Base-by-base conservation (phyloP, 2,329 filamentous ascomycete species). In the Exserohilum turcica region DNA sequence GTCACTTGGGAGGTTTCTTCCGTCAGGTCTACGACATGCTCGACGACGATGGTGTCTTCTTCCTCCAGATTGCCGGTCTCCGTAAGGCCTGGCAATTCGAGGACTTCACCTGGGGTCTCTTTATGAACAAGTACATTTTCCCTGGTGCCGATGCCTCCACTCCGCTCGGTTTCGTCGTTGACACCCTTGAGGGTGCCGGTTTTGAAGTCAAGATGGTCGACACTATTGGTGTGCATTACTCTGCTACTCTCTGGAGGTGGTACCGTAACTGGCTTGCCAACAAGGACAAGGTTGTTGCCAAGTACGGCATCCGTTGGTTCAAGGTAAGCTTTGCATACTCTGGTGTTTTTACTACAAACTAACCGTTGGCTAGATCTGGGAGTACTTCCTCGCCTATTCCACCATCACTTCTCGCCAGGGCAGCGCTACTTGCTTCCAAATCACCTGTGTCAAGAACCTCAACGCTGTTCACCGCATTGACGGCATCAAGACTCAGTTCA, bases 111-210 rank as follows among this genome's bases (percentile, higher is more conserved):
- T 97, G 94, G 94, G 94, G 94, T 74, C 84, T 97, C 40, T 97
- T 97, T 84, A 96, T 97, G 92, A 97, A 97, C 87, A 97, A 96
- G 82, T 96, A 97, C 78, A 84, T 97, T 76, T 97, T 97, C 85
- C 94, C 92, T 29, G 94, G 94, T 74, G 94, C 94, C 45, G 94
- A 97, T 74, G 94, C 94, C 46, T 96, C 91, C 37, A 96, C 92
- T 53, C 94, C 94, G 45, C 86, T 99, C 43, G 91, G 91, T 65
- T 94, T 88, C 78, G 91, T 94, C 68, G 82, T 96, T 66, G 86
- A 91, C 76, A 86, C 86, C 72, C 84, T 97, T 16, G 94, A 99
- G 80, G 87, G 84, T 52, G 88, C 90, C 59, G 91, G 91, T 32
- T 95, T 91, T 68, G 94, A 97, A 78, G 80, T 97, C 76, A 97